A percentile compares a stretch with the other conserved stretches of the same genome.
These are phyloP conservation scores for Rosa multiflora DNA, from an alignment of 306 rosid genomes.

Conservation along the genomic window DNA sequence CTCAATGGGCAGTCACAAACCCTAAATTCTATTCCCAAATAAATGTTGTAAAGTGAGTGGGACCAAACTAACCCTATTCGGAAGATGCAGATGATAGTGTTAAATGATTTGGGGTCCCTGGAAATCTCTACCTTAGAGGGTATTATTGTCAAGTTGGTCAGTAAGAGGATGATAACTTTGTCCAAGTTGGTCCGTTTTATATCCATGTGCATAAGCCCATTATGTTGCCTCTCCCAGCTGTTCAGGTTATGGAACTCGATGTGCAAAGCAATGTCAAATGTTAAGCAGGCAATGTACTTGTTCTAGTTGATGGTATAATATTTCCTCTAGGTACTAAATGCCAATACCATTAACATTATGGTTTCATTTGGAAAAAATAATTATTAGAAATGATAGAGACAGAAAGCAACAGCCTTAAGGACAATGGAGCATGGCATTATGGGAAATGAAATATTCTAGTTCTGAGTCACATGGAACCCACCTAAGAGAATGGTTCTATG, in stretches of 20 bases:
- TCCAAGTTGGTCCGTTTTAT: slow-evolving; percentile 11
- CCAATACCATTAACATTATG: neutral
- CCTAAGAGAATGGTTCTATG: neutral
- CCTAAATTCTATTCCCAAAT: slow-evolving; percentile 20
- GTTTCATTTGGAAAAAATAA: neutral
- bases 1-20: slow-evolving; percentile 27
- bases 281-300: neutral
- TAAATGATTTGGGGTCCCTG: slow-evolving; percentile 1
- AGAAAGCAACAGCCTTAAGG: neutral
- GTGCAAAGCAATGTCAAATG: neutral
- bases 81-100: neutral
- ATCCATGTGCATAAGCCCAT: slow-evolving; percentile 5
- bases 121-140: slow-evolving; percentile 12
- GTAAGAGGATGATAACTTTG: slow-evolving; percentile 1
- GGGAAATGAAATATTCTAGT: neutral
- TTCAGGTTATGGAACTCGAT: neutral
- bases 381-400: neutral
- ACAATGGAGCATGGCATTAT: neutral
- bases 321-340: neutral
- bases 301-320: neutral
- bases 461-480: neutral
- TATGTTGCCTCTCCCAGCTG: neutral
- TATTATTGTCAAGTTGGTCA: slow-evolving; percentile 25
- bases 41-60: neutral
- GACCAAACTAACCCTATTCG: slow-evolving; percentile 28